Evolutionary conservation across 2,329 filamentous ascomycete genomes (phyloP), one percentile per base, ranked within the genome.

Genomic region (Fusarium odoratissimum): DNA sequence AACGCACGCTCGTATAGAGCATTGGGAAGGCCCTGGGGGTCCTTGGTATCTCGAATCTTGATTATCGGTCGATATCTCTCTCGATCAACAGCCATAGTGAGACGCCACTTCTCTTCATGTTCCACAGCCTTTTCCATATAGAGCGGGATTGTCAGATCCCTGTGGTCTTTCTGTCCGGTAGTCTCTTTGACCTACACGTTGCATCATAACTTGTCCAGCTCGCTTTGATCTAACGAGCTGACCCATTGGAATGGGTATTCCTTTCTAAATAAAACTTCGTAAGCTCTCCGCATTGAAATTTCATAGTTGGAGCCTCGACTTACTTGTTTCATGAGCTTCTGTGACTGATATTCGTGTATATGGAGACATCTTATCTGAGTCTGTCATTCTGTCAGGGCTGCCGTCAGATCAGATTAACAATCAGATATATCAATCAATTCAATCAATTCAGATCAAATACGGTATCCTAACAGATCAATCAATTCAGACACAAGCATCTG

Each of bases 1-100:
- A 68, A 57, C 0, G 51, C 51, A 1, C 62, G 61, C 1, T 69
- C 31, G 11, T 56, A 37, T 8, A 28, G 14, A 9, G 59, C 25
- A 6, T 80, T 74, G 1, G 67, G 62, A 16, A 75, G 65, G 30
- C 30, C n/a, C 6, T 70, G 28, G 8, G 35, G 23, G 11, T 21
- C 16, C 23, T 67, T 54, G 8, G 70, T 60, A 3, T 77, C 59
- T 31, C 74, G 77, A 4, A 84, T 70, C 9, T 84, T 69, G 7
- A 87, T 72, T 0, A 79, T 73, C 0, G 85, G 85, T 17, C 73
- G 75, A 55, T 75, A 81, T 19, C 76, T 78, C n/a, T 84, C 80
- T 8, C 85, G 83, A 48, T 86, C 83, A 41, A 87, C 79, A 0
- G 81, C 81, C 52, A 87, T 78, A 11, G 81, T 79, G 1, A 87